Evolutionary conservation across 495 filamentous ascomycete species (phyloP).

Genomic region (Aspergillus cavernicola): DNA sequence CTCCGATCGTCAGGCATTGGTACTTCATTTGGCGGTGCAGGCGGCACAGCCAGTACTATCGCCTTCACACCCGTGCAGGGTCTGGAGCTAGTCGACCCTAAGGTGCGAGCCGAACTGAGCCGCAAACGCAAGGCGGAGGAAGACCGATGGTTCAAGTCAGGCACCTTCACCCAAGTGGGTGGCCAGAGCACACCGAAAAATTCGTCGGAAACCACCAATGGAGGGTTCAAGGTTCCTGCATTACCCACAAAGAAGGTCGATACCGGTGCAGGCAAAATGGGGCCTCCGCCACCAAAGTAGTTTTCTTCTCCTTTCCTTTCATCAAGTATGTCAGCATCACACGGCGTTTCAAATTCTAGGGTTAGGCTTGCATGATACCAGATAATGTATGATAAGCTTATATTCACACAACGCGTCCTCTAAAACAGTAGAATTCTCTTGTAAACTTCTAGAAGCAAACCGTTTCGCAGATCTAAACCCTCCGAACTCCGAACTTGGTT

Average conservation of each 20-base stretch:
- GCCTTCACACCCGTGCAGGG: constrained; percentile 94
- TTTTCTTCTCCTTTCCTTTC: constrained; percentile 6
- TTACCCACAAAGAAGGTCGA: constrained; percentile 46
- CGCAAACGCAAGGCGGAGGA: constrained; percentile 91
- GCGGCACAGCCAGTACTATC: constrained; percentile 81
- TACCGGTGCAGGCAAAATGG: constrained; percentile 45
- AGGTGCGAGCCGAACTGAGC: constrained; percentile 72
- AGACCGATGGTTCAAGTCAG: constrained; percentile 92
- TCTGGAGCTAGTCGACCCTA: constrained; percentile 92
- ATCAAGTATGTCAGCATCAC: constrained; percentile 11
- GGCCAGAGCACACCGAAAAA: constrained; percentile 33
- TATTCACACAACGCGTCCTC: no score
- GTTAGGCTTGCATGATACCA: constrained; percentile 22
- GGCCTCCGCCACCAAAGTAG: constrained; percentile 31
- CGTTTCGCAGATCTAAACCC: neutral
- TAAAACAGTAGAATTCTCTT: no score
- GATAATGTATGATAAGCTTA: constrained; percentile 15
- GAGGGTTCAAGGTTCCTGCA: constrained; percentile 50
- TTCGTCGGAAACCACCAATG: constrained; percentile 25
- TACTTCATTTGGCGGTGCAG: constrained; percentile 50
- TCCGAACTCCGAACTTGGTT: neutral
- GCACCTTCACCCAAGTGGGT: constrained; percentile 90
- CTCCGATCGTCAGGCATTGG: constrained; percentile 74
- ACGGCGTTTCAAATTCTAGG: constrained; percentile 16
- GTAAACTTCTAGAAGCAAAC: neutral